Evolutionary conservation across 768 basidiomycete species (phyloP), one percentile per base, ranked within the genome.

Genomic region (Termitomyces sp.): DNA sequence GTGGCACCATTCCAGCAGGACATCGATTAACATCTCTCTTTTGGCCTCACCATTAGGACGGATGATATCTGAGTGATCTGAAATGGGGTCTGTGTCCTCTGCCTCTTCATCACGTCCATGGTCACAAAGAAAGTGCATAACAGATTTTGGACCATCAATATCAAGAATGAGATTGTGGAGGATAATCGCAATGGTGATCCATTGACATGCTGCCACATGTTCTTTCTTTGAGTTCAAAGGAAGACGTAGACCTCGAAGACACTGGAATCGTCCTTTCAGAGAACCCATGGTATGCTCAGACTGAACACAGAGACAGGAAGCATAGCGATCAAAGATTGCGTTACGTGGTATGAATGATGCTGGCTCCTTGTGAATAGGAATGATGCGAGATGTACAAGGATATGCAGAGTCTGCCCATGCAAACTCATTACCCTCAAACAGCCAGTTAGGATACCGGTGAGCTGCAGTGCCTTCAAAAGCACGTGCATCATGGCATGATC

Each of bases 281-380:
- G 69, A 69, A 40, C 73, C 74, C 69, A 75, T 74, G 54, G 67
- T 69, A 62, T 75, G 74, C 59, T 75, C 72, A 16, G 74, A 75
- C 18, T 51, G 64, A 28, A 75, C 67, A 48, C 65, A 59, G 32
- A 75, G 52, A 48, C 58, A 61, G 22, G 73, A 53, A 4, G 73
- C 61, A 45, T 33, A 18, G 32, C 40, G 56, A 53, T 75, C 73
- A 69, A 74, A 75, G 20, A 65, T 53, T n/a, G 64, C 54, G 64
- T 74, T 74, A 22, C 56, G 53, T 8, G 61, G 67, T 1, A 55
- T 20, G 49, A 56, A 33, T 22, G 70, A 65, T 12, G 69, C 72
- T 46, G 74, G 74, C 46, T 67, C 36, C 54, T 73, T 71, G 60
- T 75, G 73, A 18, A 73, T 63, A 48, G 71, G 69, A 42, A 75